Evolutionary conservation across 768 basidiomycete species (phyloP), one percentile per base, ranked within the genome.

Genomic region (Collybiopsis confluens): DNA sequence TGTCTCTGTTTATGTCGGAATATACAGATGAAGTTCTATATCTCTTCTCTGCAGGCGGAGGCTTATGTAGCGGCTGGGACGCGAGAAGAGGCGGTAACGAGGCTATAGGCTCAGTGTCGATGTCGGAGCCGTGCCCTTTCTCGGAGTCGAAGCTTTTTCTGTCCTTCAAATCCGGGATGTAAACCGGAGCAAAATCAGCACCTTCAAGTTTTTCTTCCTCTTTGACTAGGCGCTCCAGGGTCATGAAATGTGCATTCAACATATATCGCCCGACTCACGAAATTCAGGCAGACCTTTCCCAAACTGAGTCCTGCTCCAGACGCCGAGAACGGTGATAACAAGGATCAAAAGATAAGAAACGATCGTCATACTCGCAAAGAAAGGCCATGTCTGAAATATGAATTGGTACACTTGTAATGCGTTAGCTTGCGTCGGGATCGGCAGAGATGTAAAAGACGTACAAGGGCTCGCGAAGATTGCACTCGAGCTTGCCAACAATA

Each of bases 281-380:
- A 75, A 82, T 27, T 81, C 76, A 3, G 73, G 71, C 9, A 82
- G 69, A 1, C 81, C 82, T 59, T 73, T 77, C 9, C 77, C 81
- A 59, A 82, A 84, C 58, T 81, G 75, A 26, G 74, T 54, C 48
- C 79, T 70, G 62, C 80, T 82, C n/a, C 76, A 43, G 41, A 81
- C 42, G 6, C 74, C 79, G 9, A 82, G 56, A 27, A 68, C 54
- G n/a, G 71, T 66, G 3, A 77, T 75, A 6, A 65, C 56, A 7
- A 79, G 60, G 28, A 74, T 63, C 15, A 81, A 62, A 23, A 73
- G 45, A 56, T 74, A 77, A 0, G 78, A 63, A 4, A 73, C 37
- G 8, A 63, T 45, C 7, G 58, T 56, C 55, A 81, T 65, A 4
- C 73, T 74, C 3, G 76, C 72, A 52, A 81, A 80, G 60, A 79